Conservation (phyloP, 257 asterid species). For the Handroanthus guayacan region DNA sequence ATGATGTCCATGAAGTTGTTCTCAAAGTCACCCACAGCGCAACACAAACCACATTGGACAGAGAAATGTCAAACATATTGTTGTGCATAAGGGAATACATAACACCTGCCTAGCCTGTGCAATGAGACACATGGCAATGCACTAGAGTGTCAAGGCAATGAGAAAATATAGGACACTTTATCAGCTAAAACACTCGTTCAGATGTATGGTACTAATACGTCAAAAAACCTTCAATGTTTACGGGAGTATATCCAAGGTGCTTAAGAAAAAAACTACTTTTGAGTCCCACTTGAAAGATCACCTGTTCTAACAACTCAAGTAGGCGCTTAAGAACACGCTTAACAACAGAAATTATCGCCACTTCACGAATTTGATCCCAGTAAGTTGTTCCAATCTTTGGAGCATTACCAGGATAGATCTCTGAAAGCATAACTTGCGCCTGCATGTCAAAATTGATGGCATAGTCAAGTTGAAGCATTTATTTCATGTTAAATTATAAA, state of each 20-base stretch:
- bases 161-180: constrained; percentile 21
- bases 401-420: constrained; percentile 92
- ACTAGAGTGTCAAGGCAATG: constrained; percentile 30
- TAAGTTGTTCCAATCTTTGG: constrained; percentile 85
- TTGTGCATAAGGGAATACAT: constrained; percentile 4
- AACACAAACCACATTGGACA: not conserved
- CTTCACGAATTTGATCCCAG: constrained; percentile 96
- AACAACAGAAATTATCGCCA: constrained; percentile 76
- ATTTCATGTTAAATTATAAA: constrained; percentile 33
- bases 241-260: too few species aligned
- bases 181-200: constrained; percentile 19
- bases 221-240: not conserved
- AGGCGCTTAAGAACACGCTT: constrained; percentile 84
- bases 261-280: constrained; percentile 2
- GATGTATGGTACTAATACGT: constrained; percentile 23
- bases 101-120: constrained; percentile 17
- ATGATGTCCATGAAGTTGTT: not conserved
- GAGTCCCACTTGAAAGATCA: constrained; percentile 31
- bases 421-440: constrained; percentile 95
- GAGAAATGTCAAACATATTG: constrained; percentile 7
- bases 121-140: constrained; percentile 18
- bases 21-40: not conserved
- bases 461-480: constrained; percentile 28
- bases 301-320: constrained; percentile 87
- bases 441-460: constrained; percentile 47